Conservation (phyloP, 2,329 filamentous ascomycete species). For the Bipolaris oryzae region DNA sequence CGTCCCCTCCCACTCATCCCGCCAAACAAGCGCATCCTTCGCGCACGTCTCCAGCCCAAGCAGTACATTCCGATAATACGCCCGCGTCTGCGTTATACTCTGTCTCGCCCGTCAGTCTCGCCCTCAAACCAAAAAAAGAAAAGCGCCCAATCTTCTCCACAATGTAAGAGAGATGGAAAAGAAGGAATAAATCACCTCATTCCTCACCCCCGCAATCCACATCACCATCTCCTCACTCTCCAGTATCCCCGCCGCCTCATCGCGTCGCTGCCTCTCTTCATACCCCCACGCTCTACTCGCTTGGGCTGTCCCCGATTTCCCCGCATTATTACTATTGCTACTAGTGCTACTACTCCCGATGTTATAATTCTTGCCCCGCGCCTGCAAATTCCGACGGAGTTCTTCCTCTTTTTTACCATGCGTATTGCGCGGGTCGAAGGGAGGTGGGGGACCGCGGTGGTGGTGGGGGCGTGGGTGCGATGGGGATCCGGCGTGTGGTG, state of each 20-base stretch:
- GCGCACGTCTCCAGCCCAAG: background rate
- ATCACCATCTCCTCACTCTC: slow-evolving; percentile 47
- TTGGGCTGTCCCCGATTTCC: slow-evolving; percentile 3
- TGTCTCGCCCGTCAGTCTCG: background rate
- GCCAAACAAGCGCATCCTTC: slow-evolving; percentile 22
- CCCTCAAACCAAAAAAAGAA: too few relatives aligned
- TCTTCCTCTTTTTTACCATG: background rate
- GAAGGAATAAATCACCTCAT: slow-evolving; percentile 38
- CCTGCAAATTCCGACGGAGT: slow-evolving; percentile 37
- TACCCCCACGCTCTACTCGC: slow-evolving; percentile 22
- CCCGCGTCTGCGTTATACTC: slow-evolving; percentile 41
- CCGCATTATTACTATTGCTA: background rate
- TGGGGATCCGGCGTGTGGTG: background rate
- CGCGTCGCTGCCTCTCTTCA: slow-evolving; percentile 34
- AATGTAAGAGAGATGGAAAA: too few relatives aligned
- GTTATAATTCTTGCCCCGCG: slow-evolving; percentile 22
- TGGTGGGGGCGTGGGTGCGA: background rate
- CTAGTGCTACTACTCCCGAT: background rate
- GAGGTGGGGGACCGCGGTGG: background rate
- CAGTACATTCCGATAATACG: slow-evolving; percentile 40
- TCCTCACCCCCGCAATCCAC: slow-evolving; percentile 38
- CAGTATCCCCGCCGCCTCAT: slow-evolving; percentile 42
- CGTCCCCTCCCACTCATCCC: slow-evolving; percentile 13
- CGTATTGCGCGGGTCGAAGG: background rate
- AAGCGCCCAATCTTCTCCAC: too few relatives aligned